Conservation (phyloP, 371 early-diverging fungal species). For the Lichtheimia ornata region DNA sequence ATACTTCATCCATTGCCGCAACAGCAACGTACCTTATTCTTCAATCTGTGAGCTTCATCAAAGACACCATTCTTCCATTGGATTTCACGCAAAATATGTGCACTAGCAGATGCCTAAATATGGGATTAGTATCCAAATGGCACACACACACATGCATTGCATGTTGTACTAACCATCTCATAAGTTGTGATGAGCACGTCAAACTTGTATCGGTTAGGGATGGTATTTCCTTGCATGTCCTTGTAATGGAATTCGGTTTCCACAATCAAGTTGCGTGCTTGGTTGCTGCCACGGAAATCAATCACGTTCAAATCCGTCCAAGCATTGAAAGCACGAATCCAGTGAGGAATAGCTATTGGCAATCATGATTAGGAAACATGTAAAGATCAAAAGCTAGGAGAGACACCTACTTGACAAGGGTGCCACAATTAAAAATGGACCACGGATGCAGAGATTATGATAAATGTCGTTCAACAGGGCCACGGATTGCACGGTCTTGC, state of each 20-base stretch:
- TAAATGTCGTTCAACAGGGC: conserved; percentile 71
- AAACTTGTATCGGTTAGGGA: conserved; percentile 69
- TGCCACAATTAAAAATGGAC: conserved; percentile 78
- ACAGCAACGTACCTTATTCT: conserved; percentile 64
- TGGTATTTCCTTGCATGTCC: conserved; percentile 48
- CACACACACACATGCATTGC: neutral
- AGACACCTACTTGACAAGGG: conserved; percentile 64
- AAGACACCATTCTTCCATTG: conserved; percentile 86
- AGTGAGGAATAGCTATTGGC: conserved; percentile 62
- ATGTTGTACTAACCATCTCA: conserved; percentile 68
- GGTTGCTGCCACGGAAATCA: conserved; percentile 68
- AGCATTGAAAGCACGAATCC: conserved; percentile 75
- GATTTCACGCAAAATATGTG: conserved; percentile 74
- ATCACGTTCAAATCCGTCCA: conserved; percentile 81
- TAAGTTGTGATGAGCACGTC: conserved; percentile 88
- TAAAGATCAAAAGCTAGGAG: neutral
- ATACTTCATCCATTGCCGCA: neutral
- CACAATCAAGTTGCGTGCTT: conserved; percentile 59
- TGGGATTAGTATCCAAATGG: neutral
- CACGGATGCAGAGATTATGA: conserved; percentile 57
- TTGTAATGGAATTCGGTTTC: conserved; percentile 77
- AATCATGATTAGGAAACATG: neutral
- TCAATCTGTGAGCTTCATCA: conserved; percentile 97
- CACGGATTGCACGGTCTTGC: conserved; percentile 83
- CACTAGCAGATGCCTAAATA: conserved; percentile 56